Evolutionary conservation across 2,329 filamentous ascomycete species (phyloP).

Genomic region (Westerdykella aurantiaca): DNA sequence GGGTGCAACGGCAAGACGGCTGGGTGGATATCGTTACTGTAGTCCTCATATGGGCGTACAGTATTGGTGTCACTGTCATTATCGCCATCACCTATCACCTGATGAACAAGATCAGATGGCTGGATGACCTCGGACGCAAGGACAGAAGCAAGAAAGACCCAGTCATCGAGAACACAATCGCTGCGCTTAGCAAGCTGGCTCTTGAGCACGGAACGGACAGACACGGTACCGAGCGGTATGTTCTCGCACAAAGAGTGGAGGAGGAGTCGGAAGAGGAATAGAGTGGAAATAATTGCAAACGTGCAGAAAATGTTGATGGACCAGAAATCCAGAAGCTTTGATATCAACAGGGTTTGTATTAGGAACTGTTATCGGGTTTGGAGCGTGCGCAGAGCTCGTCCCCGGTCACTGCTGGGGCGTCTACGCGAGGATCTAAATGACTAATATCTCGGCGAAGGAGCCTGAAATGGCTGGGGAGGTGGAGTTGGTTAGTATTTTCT

Average conservation of each 20-base stretch:
- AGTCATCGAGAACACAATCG: conserved; percentile 61
- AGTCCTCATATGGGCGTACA: conserved; percentile 60
- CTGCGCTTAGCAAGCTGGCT: conserved; percentile 58
- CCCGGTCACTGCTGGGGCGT: too few species aligned
- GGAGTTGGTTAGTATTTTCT: too few species aligned
- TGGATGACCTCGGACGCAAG: conserved; percentile 59
- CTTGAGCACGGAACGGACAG: conserved; percentile 54
- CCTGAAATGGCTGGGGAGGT: too few species aligned
- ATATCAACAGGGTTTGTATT: not conserved
- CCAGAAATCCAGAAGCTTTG: not conserved
- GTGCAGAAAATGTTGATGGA: not conserved
- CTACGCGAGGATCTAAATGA: too few species aligned
- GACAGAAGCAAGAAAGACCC: conserved; percentile 57
- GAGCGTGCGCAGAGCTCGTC: too few species aligned
- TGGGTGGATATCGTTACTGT: conserved; percentile 59
- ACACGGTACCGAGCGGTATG: conserved; percentile 41
- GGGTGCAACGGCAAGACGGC: conserved; percentile 42
- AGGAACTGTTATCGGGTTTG: too few species aligned
- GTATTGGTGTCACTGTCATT: conserved; percentile 60
- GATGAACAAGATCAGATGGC: conserved; percentile 53
- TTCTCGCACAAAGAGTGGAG: conserved; percentile 40
- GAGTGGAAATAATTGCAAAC: not conserved
- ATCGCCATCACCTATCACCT: conserved; percentile 61
- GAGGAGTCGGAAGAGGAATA: conserved; percentile 48
- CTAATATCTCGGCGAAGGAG: too few species aligned